Evolutionary conservation across 768 basidiomycete genomes (phyloP).

Genomic region (Xerocomellus dryophilus): DNA sequence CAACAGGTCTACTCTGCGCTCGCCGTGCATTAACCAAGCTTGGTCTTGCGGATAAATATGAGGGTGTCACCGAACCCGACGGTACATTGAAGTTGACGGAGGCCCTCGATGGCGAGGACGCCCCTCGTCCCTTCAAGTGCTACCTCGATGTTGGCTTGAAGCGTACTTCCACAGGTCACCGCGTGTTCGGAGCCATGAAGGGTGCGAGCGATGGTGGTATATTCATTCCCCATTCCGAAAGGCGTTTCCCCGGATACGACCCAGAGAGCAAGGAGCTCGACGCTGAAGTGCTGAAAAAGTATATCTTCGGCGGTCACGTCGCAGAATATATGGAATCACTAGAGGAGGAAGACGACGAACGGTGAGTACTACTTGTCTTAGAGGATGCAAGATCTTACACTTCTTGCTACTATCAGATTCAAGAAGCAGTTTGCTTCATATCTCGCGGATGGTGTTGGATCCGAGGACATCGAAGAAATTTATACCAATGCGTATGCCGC

Average conservation of each 20-base stretch:
- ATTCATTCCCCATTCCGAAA: constrained; percentile 96
- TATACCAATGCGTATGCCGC: constrained; percentile 90
- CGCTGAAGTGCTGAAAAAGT: constrained; percentile 92
- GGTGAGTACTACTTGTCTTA: constrained; percentile 42
- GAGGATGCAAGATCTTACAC: constrained; percentile 3
- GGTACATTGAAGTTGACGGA: constrained; percentile 84
- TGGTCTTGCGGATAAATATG: constrained; percentile 96
- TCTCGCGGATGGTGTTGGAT: constrained; percentile 92
- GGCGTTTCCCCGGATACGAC: constrained; percentile 98
- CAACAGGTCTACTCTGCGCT: constrained; percentile 92
- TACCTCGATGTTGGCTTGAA: constrained; percentile 98
- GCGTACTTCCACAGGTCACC: constrained; percentile 95
- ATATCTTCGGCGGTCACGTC: constrained; percentile 96
- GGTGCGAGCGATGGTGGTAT: constrained; percentile 97
- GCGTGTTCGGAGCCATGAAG: constrained; percentile 98
- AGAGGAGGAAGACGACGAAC: constrained; percentile 99
- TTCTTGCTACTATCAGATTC: constrained; percentile 53
- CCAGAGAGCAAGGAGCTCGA: constrained; percentile 90
- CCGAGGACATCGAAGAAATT: constrained; percentile 96
- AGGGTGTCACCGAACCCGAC: constrained; percentile 89
- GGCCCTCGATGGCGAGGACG: constrained; percentile 84
- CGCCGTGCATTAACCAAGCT: constrained; percentile 94
- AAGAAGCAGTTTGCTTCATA: constrained; percentile 97
- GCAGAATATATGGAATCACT: constrained; percentile 99
- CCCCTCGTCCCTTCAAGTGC: constrained; percentile 97